These are phyloP conservation scores for Blastobotrys parvus DNA, from an alignment of 805 yeast genomes.

Conservation along the genomic window DNA sequence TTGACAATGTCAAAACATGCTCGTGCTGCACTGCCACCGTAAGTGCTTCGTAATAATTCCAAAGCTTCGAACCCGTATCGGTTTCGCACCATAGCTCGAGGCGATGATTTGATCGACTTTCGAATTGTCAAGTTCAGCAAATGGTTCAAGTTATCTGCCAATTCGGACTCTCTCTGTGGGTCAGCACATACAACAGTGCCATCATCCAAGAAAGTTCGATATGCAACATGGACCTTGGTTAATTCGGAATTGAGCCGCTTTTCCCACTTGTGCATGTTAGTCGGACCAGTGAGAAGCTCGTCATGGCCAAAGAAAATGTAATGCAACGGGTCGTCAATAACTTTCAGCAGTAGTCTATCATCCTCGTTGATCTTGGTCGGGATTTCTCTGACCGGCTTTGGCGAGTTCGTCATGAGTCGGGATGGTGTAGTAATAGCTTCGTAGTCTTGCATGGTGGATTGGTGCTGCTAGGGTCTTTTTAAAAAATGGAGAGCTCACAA, in stretches of 20 bases:
- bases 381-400: neutral
- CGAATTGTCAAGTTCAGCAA: conserved; percentile 1
- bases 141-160: neutral
- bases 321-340: neutral
- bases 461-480: no score
- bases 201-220: neutral
- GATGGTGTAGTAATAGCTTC: no score
- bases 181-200: conserved; percentile 2
- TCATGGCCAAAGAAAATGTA: conserved; percentile 1
- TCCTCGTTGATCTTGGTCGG: neutral
- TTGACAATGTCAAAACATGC: conserved; percentile 1
- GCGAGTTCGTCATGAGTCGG: neutral
- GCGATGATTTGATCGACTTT: neutral
- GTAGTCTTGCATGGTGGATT: no score
- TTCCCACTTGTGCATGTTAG: conserved; percentile 2
- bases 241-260: conserved; percentile 1
- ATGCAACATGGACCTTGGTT: conserved; percentile 1
- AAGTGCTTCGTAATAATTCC: neutral
- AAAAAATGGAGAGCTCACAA: no score
- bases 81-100: conserved; percentile 5
- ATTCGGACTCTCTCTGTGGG: neutral
- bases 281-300: conserved; percentile 2
- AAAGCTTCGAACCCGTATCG: conserved; percentile 1
- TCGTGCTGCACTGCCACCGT: conserved; percentile 1
- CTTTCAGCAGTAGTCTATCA: neutral